Percentiles rank a stretch among this genome's conserved stretches.
phyloP scores from a whole-genome alignment of 1,284 basidiomycete genomes.

The Leccinum fallax region DNA sequence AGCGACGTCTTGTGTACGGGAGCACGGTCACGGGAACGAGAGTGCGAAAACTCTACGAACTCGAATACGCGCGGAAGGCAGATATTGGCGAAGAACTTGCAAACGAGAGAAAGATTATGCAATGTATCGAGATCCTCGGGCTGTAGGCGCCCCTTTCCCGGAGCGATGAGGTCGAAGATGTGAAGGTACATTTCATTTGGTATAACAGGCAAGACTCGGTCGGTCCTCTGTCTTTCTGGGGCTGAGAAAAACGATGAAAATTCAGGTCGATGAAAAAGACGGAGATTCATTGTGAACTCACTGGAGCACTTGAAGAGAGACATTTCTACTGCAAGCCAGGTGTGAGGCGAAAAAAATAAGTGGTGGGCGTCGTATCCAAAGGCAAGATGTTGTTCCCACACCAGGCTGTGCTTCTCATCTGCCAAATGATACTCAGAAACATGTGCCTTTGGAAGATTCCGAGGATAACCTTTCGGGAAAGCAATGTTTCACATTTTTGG shows the following conservation, averaged over 20 bases:
- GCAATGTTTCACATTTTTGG: neutral
- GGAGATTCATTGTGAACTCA: neutral
- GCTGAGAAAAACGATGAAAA: neutral
- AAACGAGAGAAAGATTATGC: neutral
- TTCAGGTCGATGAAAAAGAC: neutral
- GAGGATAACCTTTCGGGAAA: neutral
- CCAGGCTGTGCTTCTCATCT: neutral
- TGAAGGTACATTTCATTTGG: neutral
- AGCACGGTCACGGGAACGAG: neutral
- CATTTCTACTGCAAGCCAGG: neutral
- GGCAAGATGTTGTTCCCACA: neutral
- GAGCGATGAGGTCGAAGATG: neutral
- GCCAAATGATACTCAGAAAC: neutral
- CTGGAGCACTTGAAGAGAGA: neutral
- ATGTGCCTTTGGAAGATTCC: neutral
- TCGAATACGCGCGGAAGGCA: neutral
- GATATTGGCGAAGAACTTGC: neutral
- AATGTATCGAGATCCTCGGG: neutral
- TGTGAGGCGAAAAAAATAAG: neutral
- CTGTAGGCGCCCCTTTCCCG: neutral
- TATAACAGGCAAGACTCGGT: neutral
- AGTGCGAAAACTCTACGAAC: neutral
- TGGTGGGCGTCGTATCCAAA: neutral
- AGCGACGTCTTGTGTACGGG: neutral
- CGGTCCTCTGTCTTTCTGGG: neutral